A percentile compares a stretch with the other conserved stretches of the same genome.
Conservation (phyloP, 2,329 filamentous ascomycete genomes). For the Hymenoscyphus scutula region DNA sequence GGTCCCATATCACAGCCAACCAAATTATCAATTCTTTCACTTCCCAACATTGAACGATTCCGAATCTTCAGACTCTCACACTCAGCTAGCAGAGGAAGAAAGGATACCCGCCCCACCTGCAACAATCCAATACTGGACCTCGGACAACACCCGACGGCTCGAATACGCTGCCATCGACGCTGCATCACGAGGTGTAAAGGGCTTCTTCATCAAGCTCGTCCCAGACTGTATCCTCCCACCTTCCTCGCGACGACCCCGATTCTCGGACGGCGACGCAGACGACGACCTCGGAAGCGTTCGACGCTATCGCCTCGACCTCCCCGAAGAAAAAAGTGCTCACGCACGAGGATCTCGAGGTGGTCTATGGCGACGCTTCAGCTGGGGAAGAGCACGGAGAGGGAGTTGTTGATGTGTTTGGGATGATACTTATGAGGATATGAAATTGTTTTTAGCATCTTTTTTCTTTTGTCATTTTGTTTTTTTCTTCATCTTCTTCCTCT, state of each 20-base stretch:
- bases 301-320: slow-evolving; percentile 58
- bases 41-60: slow-evolving; percentile 30
- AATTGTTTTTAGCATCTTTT: neutral
- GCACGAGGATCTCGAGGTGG: neutral
- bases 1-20: slow-evolving; percentile 7
- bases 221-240: slow-evolving; percentile 60
- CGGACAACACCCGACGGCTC: slow-evolving; percentile 57
- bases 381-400: neutral
- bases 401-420: slow-evolving; percentile 3
- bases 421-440: neutral
- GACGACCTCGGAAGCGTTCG: slow-evolving; percentile 59
- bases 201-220: slow-evolving; percentile 58
- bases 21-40: slow-evolving; percentile 33
- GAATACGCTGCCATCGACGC: slow-evolving; percentile 68
- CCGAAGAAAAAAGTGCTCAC: slow-evolving; percentile 37
- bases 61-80: slow-evolving; percentile 6
- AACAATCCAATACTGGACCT: slow-evolving; percentile 67
- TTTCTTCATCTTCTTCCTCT: neutral
- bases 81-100: neutral
- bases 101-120: slow-evolving; percentile 47
- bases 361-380: slow-evolving; percentile 1
- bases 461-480: neutral
- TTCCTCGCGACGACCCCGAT: slow-evolving; percentile 48
- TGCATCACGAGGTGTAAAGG: slow-evolving; percentile 56
- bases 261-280: slow-evolving; percentile 47